Evolutionary conservation across 2,329 filamentous ascomycete genomes (phyloP).

Genomic region (Neonectria faginata): DNA sequence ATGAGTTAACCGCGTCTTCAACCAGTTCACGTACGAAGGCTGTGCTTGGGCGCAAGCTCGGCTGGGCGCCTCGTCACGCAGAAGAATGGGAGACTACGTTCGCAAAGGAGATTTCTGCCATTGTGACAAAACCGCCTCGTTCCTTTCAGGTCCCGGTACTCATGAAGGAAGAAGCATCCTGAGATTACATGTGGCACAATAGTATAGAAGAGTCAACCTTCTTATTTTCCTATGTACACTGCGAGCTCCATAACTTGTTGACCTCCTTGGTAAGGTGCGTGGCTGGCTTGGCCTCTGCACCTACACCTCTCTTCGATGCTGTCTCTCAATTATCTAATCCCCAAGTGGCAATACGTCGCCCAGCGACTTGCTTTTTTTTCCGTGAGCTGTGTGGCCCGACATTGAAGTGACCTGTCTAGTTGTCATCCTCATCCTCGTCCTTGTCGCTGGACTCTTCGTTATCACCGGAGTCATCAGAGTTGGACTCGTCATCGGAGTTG

Average conservation of each 20-base stretch:
- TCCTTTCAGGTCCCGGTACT: background rate
- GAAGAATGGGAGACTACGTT: background rate
- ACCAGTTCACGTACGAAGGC: background rate
- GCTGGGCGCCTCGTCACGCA: background rate
- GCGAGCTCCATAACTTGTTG: background rate
- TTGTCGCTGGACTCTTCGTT: background rate
- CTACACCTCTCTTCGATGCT: constrained; percentile 11
- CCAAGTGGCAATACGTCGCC: constrained; percentile 11
- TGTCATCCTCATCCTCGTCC: constrained; percentile 13
- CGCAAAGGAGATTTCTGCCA: background rate
- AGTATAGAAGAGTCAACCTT: background rate
- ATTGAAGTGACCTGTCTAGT: background rate
- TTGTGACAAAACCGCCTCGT: background rate
- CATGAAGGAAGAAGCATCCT: background rate
- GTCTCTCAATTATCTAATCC: constrained; percentile 12
- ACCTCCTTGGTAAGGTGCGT: background rate
- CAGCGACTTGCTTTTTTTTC: constrained; percentile 6
- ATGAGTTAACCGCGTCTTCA: background rate
- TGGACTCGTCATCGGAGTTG: too few species aligned
- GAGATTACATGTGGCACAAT: background rate
- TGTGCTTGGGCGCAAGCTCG: background rate
- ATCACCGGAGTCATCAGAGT: too few species aligned
- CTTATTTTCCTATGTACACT: background rate
- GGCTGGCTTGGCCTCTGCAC: constrained; percentile 12
- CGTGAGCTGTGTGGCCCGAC: background rate